Conservation (phyloP, 2,329 filamentous ascomycete species). For the Amesomyces nigricolor region DNA sequence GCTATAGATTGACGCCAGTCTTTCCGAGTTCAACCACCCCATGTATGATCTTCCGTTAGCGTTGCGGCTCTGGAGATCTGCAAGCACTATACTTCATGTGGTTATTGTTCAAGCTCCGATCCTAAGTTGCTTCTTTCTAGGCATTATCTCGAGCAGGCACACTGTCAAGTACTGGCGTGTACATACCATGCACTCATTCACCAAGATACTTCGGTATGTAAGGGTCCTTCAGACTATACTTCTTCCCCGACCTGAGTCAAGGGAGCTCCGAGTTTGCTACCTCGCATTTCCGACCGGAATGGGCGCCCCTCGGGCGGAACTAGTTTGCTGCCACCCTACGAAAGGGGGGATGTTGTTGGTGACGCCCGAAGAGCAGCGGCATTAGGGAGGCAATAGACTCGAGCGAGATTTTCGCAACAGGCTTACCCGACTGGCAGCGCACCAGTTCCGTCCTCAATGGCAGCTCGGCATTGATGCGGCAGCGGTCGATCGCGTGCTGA, state of each 20-base stretch:
- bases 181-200: no score
- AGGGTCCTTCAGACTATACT: not conserved
- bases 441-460: not conserved
- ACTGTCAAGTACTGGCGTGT: no score
- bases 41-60: no score
- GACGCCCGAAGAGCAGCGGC: not conserved
- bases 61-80: no score
- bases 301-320: not conserved
- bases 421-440: not conserved
- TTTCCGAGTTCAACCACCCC: no score
- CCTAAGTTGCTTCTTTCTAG: no score
- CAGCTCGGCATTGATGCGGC: slow-evolving; percentile 1
- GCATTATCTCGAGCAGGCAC: no score
- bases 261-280: no score
- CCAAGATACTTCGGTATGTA: not conserved
- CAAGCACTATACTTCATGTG: no score
- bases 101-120: no score
- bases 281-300: not conserved
- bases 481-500: slow-evolving; percentile 4
- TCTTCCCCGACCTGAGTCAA: no score
- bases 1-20: no score
- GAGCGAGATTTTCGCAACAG: slow-evolving; percentile 1
- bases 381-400: slow-evolving; percentile 3
- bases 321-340: not conserved
- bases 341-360: slow-evolving; percentile 7